Conservation (phyloP, 129 eudicot species). For the Escallonia herrerae region DNA sequence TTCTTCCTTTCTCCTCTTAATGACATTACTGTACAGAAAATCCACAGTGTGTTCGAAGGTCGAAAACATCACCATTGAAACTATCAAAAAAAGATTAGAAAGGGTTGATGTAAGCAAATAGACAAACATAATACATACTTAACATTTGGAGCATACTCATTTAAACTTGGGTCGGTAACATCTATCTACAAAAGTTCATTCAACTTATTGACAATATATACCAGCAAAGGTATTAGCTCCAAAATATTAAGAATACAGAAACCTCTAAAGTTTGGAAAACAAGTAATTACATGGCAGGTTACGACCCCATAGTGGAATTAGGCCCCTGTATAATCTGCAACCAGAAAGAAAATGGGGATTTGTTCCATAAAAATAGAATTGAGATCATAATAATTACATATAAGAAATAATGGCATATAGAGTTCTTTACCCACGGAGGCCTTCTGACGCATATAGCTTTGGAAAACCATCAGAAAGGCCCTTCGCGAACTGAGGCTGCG, state of each 20-base stretch:
- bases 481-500: slow-evolving; percentile 52
- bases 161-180: no score
- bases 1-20: slow-evolving; percentile 42
- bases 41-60: slow-evolving; percentile 56
- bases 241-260: no score
- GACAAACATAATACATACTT: no score
- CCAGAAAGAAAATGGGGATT: background rate
- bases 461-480: slow-evolving; percentile 57
- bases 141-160: no score
- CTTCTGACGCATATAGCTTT: slow-evolving; percentile 46
- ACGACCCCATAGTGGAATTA: slow-evolving; percentile 50
- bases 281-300: slow-evolving; percentile 40
- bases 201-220: no score
- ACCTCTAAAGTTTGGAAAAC: no score
- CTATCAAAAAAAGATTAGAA: slow-evolving; percentile 16
- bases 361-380: slow-evolving; percentile 1
- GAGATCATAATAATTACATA: background rate
- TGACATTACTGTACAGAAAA: slow-evolving; percentile 29
- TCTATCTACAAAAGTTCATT: no score
- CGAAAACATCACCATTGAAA: slow-evolving; percentile 56
- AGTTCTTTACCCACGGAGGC: slow-evolving; percentile 43
- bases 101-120: no score
- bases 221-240: no score
- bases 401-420: background rate
- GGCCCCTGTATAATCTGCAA: slow-evolving; percentile 43